Base-by-base conservation (phyloP, 225 moss, liverwort and hornwort species). In the Rhytidiadelphus loreus region DNA sequence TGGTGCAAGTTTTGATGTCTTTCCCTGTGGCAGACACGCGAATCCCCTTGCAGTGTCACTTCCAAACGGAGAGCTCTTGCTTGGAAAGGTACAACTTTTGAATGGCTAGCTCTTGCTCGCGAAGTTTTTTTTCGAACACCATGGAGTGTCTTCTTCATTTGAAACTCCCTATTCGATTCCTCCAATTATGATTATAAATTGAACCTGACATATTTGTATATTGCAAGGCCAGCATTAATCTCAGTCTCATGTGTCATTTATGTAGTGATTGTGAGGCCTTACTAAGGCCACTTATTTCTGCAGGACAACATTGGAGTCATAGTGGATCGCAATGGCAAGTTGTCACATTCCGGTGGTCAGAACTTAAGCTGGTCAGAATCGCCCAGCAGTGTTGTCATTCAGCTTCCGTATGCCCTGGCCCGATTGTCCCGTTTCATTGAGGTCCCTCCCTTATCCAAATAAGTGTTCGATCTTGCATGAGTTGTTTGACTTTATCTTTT, bases 251-350 rank as follows among this genome's bases (percentile, higher is more conserved):
- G 46, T 73, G 73, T 59, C 75, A 43, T 85, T 77, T 85, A 17
- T 85, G 44, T 91, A 75, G 43, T 81, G 55, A 71, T 90, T 81
- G 82, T 73, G 77, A 58, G 80, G 30, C 44, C 71, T 81, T 43
- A 30, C 88, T 86, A 65, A 85, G 60, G 33, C 30, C 12, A 59
- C 71, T 83, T 76, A 48, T 81, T n/a, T 78, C 81, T 92, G 86
- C 94, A 96, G 96, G 99, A 99, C 90, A 97, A 99, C 55, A 97
- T 99, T 88, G 99, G 99, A 91, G 97, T 99, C 41, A 89, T 96
- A 60, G 96, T 97, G 64, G 99, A 99, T 78, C 92, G 86, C 86
- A 96, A 95, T 88, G 99, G 96, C 76, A 97, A 97, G 91, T 89
- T 97, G 83, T 95, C 94, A 60, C 96, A 97, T 91, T 91, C 94